These are phyloP conservation scores for Candida bentonensis DNA, from an alignment of 805 yeast species.

Conservation along the genomic window DNA sequence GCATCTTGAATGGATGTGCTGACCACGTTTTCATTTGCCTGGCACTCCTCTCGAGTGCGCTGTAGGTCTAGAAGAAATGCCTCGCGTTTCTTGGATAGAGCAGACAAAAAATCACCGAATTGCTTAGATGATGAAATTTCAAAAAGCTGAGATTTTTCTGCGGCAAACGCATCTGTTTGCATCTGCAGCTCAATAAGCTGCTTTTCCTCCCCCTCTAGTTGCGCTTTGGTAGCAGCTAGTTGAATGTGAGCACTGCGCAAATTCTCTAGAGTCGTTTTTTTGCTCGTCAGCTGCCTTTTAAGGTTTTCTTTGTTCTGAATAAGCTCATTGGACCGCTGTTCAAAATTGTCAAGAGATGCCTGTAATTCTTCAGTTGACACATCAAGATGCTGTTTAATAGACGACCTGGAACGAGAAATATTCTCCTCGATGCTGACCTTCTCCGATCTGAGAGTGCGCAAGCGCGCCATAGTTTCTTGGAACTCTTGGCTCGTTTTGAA, in stretches of 20 bases:
- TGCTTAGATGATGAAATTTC: neutral
- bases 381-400: neutral
- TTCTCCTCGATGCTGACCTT: neutral
- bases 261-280: neutral
- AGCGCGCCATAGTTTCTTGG: neutral
- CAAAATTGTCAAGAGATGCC: constrained; percentile 30
- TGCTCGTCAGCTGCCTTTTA: neutral
- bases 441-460: neutral
- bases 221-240: constrained; percentile 1
- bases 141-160: neutral
- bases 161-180: neutral
- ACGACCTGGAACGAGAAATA: neutral
- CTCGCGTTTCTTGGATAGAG: neutral
- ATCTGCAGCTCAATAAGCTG: neutral
- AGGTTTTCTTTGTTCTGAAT: constrained; percentile 1
- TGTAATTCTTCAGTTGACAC: constrained; percentile 5
- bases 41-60: neutral
- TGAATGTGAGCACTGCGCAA: constrained; percentile 5
- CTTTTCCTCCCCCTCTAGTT: constrained; percentile 4
- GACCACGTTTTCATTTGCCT: neutral
- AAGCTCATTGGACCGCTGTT: constrained; percentile 13
- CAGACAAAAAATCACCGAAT: neutral
- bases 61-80: neutral
- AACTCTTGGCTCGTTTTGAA: constrained; percentile 53
- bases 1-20: neutral